Evolutionary conservation across 305 asterid species (phyloP).

Genomic region (Rubia peregrina): DNA sequence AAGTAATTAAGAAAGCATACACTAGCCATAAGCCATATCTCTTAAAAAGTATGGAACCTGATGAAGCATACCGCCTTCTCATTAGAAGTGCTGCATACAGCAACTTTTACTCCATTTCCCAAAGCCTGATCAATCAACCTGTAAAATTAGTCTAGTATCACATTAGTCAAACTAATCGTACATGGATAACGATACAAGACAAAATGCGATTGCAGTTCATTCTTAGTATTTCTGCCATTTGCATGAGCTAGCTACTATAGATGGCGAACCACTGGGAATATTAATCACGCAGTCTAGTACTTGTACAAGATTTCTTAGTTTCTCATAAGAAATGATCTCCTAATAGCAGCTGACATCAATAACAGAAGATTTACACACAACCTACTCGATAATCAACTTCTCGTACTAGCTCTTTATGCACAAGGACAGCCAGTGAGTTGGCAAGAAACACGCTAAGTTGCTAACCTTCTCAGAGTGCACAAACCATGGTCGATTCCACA

Average conservation of each 20-base stretch:
- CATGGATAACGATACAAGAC: background rate
- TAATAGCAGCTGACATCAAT: background rate
- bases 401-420: no score
- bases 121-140: conserved; percentile 91
- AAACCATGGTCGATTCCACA: no score
- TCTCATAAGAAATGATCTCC: background rate
- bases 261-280: background rate
- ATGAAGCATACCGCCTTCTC: conserved; percentile 94
- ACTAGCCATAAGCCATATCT: background rate
- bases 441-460: no score
- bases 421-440: no score
- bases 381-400: background rate
- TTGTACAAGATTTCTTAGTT: background rate
- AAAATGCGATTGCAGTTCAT: background rate
- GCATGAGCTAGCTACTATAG: background rate
- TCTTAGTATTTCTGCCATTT: background rate
- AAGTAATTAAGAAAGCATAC: background rate
- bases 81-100: conserved; percentile 96
- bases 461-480: background rate
- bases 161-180: background rate
- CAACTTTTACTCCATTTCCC: conserved; percentile 67
- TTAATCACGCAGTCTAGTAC: background rate
- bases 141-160: conserved; percentile 14
- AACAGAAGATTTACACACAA: background rate
- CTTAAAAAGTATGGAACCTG: conserved; percentile 43